Evolutionary conservation across 2,329 filamentous ascomycete genomes (phyloP).

Genomic region (Emmonsia crescens): DNA sequence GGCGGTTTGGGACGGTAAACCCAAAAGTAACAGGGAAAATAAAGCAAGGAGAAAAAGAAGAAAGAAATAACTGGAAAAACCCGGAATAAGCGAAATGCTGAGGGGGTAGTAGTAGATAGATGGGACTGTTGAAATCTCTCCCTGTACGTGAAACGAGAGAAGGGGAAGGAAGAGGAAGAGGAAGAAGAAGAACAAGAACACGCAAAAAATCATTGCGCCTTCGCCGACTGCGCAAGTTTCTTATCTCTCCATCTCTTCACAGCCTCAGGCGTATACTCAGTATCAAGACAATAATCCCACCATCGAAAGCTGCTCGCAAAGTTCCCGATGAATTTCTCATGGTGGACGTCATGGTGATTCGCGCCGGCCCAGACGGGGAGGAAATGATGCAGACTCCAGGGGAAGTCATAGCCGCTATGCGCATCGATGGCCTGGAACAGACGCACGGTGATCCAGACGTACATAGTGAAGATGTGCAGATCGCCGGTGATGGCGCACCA

Average conservation of each 20-base stretch:
- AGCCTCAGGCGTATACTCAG: conserved; percentile 81
- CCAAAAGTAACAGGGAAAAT: background rate
- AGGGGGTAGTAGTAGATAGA: background rate
- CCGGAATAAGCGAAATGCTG: background rate
- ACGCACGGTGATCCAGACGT: conserved; percentile 84
- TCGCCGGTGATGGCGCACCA: conserved; percentile 76
- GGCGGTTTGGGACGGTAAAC: background rate
- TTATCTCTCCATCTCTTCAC: conserved; percentile 68
- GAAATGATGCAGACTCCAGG: conserved; percentile 91
- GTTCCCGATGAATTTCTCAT: conserved; percentile 98
- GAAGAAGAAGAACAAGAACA: background rate
- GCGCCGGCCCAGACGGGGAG: conserved; percentile 97
- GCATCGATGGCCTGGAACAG: conserved; percentile 97
- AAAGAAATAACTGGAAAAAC: background rate
- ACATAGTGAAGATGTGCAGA: conserved; percentile 95
- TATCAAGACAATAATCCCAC: conserved; percentile 95
- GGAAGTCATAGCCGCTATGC: conserved; percentile 96
- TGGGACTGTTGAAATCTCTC: background rate
- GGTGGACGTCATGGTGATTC: conserved; percentile 91
- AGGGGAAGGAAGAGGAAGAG: too few species aligned
- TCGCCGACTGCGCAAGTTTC: conserved; percentile 14
- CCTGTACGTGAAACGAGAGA: background rate
- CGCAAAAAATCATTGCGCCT: conserved; percentile 8
- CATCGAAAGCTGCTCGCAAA: conserved; percentile 96
- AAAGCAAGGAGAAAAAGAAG: background rate